These are phyloP conservation scores for Brasenia schreberi DNA, from an alignment of 164 flowering plant genomes.

Conservation along the genomic window DNA sequence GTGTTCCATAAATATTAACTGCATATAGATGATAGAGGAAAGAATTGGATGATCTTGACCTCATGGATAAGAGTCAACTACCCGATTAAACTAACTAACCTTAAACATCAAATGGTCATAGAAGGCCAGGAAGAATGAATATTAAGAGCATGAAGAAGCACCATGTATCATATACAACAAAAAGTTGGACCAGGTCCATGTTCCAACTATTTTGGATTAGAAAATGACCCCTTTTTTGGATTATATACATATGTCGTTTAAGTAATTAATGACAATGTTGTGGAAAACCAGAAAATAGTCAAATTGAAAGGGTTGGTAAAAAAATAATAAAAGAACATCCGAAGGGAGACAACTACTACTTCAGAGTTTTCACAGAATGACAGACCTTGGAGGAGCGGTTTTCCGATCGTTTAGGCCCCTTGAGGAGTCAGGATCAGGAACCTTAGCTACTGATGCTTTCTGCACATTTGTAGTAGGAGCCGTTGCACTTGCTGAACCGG, in stretches of 20 bases:
- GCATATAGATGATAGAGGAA: no score
- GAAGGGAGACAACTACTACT: no score
- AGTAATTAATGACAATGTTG: background rate
- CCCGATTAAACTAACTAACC: no score
- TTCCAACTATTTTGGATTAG: background rate
- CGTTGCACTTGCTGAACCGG: constrained; percentile 10
- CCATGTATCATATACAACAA: no score
- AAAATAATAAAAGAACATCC: background rate
- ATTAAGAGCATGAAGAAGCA: no score
- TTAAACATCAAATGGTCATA: no score
- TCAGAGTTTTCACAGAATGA: background rate
- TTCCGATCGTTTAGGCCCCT: constrained; percentile 28
- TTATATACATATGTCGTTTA: background rate
- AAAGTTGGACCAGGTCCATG: background rate
- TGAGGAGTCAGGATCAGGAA: constrained; percentile 1
- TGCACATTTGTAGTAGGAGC: constrained; percentile 5
- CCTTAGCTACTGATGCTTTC: background rate
- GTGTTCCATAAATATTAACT: no score
- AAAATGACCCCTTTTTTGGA: background rate
- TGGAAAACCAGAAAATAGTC: background rate
- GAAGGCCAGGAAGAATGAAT: no score
- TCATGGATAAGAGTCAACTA: no score
- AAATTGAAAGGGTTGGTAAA: background rate
- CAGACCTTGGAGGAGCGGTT: constrained; percentile 7
- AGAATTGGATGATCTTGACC: no score